A percentile compares a stretch with the other conserved stretches of the same genome.
Conservation (phyloP, 495 filamentous ascomycete species). For the Podospora pseudopauciseta region DNA sequence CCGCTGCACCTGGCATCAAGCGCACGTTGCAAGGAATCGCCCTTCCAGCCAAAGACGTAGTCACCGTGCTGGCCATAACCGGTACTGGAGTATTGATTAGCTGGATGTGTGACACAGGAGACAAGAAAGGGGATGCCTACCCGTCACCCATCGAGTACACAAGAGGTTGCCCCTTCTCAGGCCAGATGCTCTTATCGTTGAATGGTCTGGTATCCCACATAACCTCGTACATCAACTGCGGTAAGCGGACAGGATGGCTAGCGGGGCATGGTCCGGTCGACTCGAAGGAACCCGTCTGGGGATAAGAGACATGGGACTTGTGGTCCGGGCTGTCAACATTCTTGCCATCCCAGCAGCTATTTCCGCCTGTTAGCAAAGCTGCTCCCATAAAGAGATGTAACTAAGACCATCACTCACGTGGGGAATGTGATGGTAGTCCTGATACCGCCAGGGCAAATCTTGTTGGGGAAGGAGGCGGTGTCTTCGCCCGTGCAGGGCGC, state of each 20-base stretch:
- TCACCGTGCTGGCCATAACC: constrained; percentile 49
- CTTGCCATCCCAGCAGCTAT: constrained; percentile 52
- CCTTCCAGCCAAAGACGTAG: constrained; percentile 53
- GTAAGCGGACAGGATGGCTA: constrained; percentile 44
- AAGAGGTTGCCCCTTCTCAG: constrained; percentile 42
- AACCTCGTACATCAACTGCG: constrained; percentile 50
- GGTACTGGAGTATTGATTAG: constrained; percentile 17
- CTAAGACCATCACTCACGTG: constrained; percentile 21
- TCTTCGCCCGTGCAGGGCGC: constrained; percentile 51
- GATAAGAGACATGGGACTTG: constrained; percentile 49
- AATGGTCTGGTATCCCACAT: constrained; percentile 48
- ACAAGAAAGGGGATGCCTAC: constrained; percentile 12
- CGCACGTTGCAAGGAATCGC: constrained; percentile 45
- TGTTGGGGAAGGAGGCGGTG: constrained; percentile 41
- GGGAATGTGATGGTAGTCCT: constrained; percentile 50
- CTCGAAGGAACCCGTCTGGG: constrained; percentile 38
- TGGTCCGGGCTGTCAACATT: constrained; percentile 53
- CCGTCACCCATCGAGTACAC: constrained; percentile 50
- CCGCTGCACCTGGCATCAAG: constrained; percentile 46
- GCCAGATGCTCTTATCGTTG: constrained; percentile 44
- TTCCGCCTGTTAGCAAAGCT: background rate
- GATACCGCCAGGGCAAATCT: constrained; percentile 45
- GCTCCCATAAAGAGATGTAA: background rate
- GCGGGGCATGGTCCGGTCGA: constrained; percentile 41
- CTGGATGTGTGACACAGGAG: background rate